A percentile compares a stretch with the other conserved stretches of the same genome.
phyloP scores from a whole-genome alignment of 805 yeast genomes.

The Cyberlindnera misumaiensis region DNA sequence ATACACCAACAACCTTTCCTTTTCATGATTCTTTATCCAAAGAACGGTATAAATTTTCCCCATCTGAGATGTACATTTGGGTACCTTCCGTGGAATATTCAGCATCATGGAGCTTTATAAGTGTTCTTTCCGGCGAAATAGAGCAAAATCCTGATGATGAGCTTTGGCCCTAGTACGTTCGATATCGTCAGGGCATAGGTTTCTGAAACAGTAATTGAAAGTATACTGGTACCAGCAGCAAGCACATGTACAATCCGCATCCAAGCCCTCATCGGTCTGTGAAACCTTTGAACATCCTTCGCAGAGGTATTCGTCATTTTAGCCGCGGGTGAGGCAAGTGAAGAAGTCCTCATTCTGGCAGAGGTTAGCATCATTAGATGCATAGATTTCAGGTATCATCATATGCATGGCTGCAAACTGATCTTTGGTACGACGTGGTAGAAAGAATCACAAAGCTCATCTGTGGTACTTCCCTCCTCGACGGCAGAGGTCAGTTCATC shows the following conservation, averaged over 20 bases:
- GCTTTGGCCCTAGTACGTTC: too few relatives aligned
- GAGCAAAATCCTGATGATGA: too few relatives aligned
- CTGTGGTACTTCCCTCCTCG: neutral
- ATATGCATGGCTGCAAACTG: neutral
- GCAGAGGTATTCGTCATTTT: slow-evolving; percentile 17
- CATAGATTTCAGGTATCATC: neutral
- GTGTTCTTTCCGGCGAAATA: too few relatives aligned
- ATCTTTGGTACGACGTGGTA: neutral
- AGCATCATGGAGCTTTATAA: too few relatives aligned
- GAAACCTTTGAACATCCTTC: slow-evolving; percentile 22
- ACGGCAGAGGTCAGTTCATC: neutral
- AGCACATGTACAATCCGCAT: neutral
- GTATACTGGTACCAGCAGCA: neutral
- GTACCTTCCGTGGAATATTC: neutral
- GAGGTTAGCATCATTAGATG: neutral
- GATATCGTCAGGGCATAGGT: too few relatives aligned
- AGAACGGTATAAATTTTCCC: slow-evolving; percentile 15
- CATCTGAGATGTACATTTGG: slow-evolving; percentile 13
- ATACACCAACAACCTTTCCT: slow-evolving; percentile 9
- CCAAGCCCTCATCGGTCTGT: neutral
- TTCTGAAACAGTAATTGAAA: neutral
- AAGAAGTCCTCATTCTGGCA: neutral
- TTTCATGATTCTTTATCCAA: slow-evolving; percentile 14
- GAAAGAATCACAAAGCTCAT: neutral
- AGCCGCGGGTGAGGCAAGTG: slow-evolving; percentile 18